Conservation (phyloP, 2,329 filamentous ascomycete species). For the Capronia americana region DNA sequence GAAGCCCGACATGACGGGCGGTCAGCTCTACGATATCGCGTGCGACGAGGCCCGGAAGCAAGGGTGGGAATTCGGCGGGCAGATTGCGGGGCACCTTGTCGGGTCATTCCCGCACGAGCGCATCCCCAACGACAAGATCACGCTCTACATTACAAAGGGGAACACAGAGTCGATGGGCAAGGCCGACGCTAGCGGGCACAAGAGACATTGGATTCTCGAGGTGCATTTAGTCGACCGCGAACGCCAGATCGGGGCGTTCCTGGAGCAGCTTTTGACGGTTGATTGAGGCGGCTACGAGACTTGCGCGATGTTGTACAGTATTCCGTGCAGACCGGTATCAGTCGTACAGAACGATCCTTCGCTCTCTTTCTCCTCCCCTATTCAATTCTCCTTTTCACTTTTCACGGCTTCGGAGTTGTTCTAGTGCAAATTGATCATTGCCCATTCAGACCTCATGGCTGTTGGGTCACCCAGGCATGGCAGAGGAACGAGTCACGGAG, state of each 20-base stretch:
- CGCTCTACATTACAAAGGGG: constrained; percentile 54
- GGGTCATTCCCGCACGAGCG: constrained; percentile 60
- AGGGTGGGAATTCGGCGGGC: constrained; percentile 55
- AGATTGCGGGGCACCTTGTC: constrained; percentile 58
- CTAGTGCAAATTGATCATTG: not conserved
- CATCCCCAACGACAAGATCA: constrained; percentile 56
- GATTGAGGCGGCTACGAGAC: constrained; percentile 6
- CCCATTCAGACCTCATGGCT: not conserved
- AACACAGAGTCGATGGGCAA: constrained; percentile 52
- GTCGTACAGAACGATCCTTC: not conserved
- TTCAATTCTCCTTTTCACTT: not conserved
- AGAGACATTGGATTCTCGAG: constrained; percentile 59
- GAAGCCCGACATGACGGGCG: constrained; percentile 56
- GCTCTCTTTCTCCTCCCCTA: not conserved
- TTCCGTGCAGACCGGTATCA: not conserved
- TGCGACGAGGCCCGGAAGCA: constrained; percentile 46
- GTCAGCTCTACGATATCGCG: constrained; percentile 55
- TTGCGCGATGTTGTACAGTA: too few species aligned
- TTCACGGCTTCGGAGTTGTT: not conserved
- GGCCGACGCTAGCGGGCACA: constrained; percentile 50
- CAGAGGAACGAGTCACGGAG: not conserved
- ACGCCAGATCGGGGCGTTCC: constrained; percentile 52
- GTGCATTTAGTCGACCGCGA: constrained; percentile 54
- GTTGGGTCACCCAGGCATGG: not conserved
- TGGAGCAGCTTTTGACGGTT: constrained; percentile 57